phyloP scores from a whole-genome alignment of 768 basidiomycete genomes.

The Lentinus tigrinus region DNA sequence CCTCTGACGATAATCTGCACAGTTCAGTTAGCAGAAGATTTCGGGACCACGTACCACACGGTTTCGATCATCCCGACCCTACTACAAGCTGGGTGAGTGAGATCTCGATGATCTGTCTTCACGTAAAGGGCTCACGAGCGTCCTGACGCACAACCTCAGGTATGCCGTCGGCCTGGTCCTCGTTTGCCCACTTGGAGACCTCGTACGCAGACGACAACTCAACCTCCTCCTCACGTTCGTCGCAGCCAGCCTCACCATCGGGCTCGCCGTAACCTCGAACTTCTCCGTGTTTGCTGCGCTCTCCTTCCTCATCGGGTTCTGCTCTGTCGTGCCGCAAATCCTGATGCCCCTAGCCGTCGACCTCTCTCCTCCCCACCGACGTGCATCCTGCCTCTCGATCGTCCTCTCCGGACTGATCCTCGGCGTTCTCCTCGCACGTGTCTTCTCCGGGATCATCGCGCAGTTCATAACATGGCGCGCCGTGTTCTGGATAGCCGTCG shows the following conservation, averaged over 20 bases:
- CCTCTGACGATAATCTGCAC: too few species aligned
- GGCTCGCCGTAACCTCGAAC: conserved; percentile 60
- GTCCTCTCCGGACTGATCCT: conserved; percentile 67
- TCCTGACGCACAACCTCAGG: conserved; percentile 6
- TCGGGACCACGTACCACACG: conserved; percentile 36
- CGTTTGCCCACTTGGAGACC: conserved; percentile 81
- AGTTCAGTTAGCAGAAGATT: conserved; percentile 32
- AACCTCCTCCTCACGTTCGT: conserved; percentile 55
- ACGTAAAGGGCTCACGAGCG: not conserved
- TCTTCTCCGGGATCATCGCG: conserved; percentile 72
- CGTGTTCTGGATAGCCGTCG: conserved; percentile 77
- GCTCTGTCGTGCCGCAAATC: conserved; percentile 75
- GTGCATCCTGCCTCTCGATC: conserved; percentile 75
- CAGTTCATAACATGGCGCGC: conserved; percentile 71
- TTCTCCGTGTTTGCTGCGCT: conserved; percentile 63
- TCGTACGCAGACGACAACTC: conserved; percentile 75
- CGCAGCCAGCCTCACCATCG: conserved; percentile 64
- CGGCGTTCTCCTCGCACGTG: conserved; percentile 72
- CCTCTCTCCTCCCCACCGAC: conserved; percentile 69
- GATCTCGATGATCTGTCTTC: too few species aligned
- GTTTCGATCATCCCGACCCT: conserved; percentile 60
- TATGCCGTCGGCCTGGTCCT: conserved; percentile 44
- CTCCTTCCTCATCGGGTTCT: conserved; percentile 68
- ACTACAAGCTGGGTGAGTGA: conserved; percentile 62
- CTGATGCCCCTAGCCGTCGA: conserved; percentile 77